Evolutionary conservation across 192 early-diverging fungal genomes (phyloP), one percentile per base, ranked within the genome.

Genomic region (Thoreauomyces humboldtii): DNA sequence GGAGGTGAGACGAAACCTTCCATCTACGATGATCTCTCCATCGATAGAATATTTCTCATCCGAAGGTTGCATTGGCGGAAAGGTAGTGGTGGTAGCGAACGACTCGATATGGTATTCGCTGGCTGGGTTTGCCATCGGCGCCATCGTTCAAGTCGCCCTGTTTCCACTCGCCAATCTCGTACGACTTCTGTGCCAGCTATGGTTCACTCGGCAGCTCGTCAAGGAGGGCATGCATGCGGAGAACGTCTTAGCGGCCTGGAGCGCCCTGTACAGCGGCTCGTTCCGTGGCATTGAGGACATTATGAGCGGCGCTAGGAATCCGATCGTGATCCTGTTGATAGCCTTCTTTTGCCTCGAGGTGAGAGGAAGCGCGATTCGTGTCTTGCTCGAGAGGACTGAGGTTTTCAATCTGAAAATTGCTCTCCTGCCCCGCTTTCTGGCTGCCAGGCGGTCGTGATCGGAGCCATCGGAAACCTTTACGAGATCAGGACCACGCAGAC

Each of bases 261-360:
- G 27, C 7, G 33, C 34, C 2, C 34, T 58, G 33, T 58, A 58
- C 34, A 58, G 56, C n/a, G 56, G 34, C 7, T 28, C 29, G 5
- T 35, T 58, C 2, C 56, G 56, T 12, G 56, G 56, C 7, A 36
- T 58, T 6, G 56, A 58, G 34, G 56, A 38, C 22, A 2, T 58
- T 4, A 4, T 58, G 9, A 19, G 27, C n/a, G 56, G 56, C 5
- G 44, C 44, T 2, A 11, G 7, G 7, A 37, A 7, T 19, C 31
- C 36, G 7, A 58, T 58, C 2, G 56, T 36, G 34, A 3, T 34
- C 12, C 19, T 58, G 17, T 25, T 58, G 29, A 28, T 58, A n/a
- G 17, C 5, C 2, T 21, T 28, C 34, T 37, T 38, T 38, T 19
- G 19, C 2, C 34, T 19, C 4, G 34, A 58, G 36, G 36, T 58